These are phyloP conservation scores for Gnomoniopsis smithogilvyi DNA, from an alignment of 2,329 filamentous ascomycete genomes.

Conservation along the genomic window DNA sequence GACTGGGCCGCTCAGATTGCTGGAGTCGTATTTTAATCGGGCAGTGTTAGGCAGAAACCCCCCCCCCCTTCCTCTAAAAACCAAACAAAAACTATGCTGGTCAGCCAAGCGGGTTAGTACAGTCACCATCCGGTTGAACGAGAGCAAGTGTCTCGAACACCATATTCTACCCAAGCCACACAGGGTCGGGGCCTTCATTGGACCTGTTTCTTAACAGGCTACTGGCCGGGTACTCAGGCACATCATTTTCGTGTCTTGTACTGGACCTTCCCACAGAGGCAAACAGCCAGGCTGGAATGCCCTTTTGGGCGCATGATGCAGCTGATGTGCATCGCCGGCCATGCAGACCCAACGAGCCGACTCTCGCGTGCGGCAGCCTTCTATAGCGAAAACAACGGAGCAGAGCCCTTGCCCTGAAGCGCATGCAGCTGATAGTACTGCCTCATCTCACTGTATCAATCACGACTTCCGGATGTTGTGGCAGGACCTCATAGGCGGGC, in stretches of 20 bases:
- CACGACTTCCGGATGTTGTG: constrained; percentile 4
- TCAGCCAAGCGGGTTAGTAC: neutral
- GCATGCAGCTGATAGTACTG: constrained; percentile 2
- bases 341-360: constrained; percentile 2
- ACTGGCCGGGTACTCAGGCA: neutral
- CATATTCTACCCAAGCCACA: neutral
- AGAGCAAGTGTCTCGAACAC: too few relatives aligned
- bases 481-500: constrained; percentile 7
- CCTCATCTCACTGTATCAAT: neutral
- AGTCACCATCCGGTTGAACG: neutral
- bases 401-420: neutral
- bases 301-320: neutral
- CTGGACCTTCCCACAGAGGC: neutral
- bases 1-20: neutral
- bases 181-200: too few relatives aligned
- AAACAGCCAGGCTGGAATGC: neutral
- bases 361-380: neutral
- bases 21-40: neutral
- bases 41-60: neutral
- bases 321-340: neutral
- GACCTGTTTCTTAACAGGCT: too few relatives aligned
- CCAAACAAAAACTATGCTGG: too few relatives aligned
- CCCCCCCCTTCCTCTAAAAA: too few relatives aligned
- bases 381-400: neutral
- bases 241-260: neutral